Percentiles rank a stretch among this genome's conserved stretches.
phyloP scores from a whole-genome alignment of 1,284 basidiomycete species.

The Cutaneotrichosporon sp. region DNA sequence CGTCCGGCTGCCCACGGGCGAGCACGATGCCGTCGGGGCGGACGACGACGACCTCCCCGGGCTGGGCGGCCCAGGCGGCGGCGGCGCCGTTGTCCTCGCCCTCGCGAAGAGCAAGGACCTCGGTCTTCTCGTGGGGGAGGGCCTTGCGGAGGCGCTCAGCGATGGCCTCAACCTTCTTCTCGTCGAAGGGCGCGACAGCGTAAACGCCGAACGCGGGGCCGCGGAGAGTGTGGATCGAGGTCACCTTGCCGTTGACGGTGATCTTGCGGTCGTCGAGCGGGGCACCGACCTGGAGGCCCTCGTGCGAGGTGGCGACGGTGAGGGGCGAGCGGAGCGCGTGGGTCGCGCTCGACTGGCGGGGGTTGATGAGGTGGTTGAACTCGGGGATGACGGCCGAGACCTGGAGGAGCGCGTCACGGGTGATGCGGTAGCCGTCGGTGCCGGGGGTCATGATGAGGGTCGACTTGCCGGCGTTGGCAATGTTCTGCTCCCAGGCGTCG shows the following conservation, averaged over 20 bases:
- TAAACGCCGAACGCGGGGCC: constrained; percentile 23
- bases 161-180: constrained; percentile 8
- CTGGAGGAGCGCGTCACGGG: constrained; percentile 23
- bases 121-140: constrained; percentile 17
- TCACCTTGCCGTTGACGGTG: constrained; percentile 8
- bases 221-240: constrained; percentile 15
- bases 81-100: constrained; percentile 17
- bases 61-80: constrained; percentile 7
- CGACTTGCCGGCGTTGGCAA: constrained; percentile 21
- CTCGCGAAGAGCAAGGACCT: constrained; percentile 8
- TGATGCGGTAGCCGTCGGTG: constrained; percentile 21
- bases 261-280: constrained; percentile 24
- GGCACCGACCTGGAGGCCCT: constrained; percentile 18
- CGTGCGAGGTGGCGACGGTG: constrained; percentile 3
- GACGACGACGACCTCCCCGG: constrained; percentile 21
- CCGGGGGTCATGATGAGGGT: constrained; percentile 29
- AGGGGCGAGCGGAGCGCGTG: constrained; percentile 24
- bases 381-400: constrained; percentile 21
- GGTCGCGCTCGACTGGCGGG: constrained; percentile 24
- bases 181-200: constrained; percentile 11
- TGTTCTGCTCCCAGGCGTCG: constrained; percentile 29
- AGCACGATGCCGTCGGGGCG: constrained; percentile 26
- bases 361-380: constrained; percentile 28
- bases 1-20: constrained; percentile 12
- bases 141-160: constrained; percentile 9